phyloP scores from a whole-genome alignment of 768 basidiomycete species.

The Myochromella boudieri region DNA sequence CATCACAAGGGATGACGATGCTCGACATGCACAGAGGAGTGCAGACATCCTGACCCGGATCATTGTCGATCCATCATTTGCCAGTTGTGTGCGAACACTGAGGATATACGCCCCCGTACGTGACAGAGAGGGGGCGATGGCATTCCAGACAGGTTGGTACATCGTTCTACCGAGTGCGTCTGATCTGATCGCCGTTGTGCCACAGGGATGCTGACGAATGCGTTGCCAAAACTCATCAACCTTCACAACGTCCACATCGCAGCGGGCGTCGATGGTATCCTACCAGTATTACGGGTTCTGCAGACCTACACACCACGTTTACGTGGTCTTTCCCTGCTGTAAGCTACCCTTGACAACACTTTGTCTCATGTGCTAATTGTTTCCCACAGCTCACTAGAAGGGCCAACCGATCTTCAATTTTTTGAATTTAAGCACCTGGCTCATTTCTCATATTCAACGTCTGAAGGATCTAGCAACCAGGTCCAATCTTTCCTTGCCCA shows the following conservation, averaged over 20 bases:
- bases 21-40: conserved; percentile 59
- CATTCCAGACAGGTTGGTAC: conserved; percentile 69
- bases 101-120: conserved; percentile 55
- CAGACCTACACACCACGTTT: conserved; percentile 52
- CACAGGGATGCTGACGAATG: conserved; percentile 67
- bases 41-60: conserved; percentile 72
- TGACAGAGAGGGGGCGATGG: conserved; percentile 48
- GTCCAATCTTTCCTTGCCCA: conserved; percentile 50
- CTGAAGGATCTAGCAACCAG: conserved; percentile 36
- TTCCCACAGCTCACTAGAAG: conserved; percentile 39
- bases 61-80: conserved; percentile 59
- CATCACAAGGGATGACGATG: conserved; percentile 36
- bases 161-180: background rate
- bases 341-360: conserved; percentile 13
- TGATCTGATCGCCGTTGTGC: background rate
- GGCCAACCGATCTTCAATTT: conserved; percentile 42
- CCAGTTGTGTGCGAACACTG: conserved; percentile 54
- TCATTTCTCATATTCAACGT: conserved; percentile 57
- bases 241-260: conserved; percentile 61
- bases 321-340: conserved; percentile 58
- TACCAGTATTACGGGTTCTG: conserved; percentile 51
- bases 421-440: conserved; percentile 54
- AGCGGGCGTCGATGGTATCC: conserved; percentile 53
- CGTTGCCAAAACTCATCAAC: conserved; percentile 60
- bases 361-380: background rate